phyloP scores from a whole-genome alignment of 208 protist genomes.

The Crithidia expoeki region DNA sequence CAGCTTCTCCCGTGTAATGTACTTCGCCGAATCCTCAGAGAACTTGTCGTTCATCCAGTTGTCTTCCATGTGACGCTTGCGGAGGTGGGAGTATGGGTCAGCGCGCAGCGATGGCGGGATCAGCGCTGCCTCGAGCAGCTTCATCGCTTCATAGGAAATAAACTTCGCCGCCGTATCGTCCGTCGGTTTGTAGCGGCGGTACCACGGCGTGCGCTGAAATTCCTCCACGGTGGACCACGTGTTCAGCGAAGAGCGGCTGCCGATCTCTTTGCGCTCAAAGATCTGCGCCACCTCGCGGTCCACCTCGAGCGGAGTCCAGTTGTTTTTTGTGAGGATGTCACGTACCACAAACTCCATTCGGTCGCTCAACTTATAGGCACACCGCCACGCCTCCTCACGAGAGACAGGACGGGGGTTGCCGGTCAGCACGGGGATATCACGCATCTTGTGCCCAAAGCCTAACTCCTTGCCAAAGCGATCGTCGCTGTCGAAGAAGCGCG shows the following conservation, averaged over 20 bases:
- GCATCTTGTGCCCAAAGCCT: conserved; percentile 86
- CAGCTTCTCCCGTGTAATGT: conserved; percentile 75
- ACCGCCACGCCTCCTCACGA: conserved; percentile 82
- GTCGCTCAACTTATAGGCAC: conserved; percentile 84
- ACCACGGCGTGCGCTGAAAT: conserved; percentile 91
- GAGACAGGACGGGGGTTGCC: conserved; percentile 80
- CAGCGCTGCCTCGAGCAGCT: conserved; percentile 75
- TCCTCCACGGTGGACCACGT: conserved; percentile 90
- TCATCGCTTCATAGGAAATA: conserved; percentile 90
- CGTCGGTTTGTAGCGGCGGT: conserved; percentile 84
- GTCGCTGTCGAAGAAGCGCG: conserved; percentile 64
- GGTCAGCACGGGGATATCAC: conserved; percentile 87
- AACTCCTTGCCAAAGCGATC: conserved; percentile 82
- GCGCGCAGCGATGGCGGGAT: conserved; percentile 80
- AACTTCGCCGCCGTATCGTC: conserved; percentile 80
- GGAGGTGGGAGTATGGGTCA: conserved; percentile 87
- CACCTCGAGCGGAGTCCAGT: conserved; percentile 71
- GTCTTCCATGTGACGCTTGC: conserved; percentile 91
- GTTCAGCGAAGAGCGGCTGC: conserved; percentile 77
- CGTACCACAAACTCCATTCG: conserved; percentile 83
- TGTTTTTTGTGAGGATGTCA: conserved; percentile 66
- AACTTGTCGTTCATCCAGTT: conserved; percentile 92
- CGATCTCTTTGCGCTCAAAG: conserved; percentile 68
- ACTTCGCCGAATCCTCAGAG: conserved; percentile 78
- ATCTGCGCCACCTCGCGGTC: conserved; percentile 85